phyloP scores from a whole-genome alignment of 2,329 filamentous ascomycete species.

The Claviceps paspali region DNA sequence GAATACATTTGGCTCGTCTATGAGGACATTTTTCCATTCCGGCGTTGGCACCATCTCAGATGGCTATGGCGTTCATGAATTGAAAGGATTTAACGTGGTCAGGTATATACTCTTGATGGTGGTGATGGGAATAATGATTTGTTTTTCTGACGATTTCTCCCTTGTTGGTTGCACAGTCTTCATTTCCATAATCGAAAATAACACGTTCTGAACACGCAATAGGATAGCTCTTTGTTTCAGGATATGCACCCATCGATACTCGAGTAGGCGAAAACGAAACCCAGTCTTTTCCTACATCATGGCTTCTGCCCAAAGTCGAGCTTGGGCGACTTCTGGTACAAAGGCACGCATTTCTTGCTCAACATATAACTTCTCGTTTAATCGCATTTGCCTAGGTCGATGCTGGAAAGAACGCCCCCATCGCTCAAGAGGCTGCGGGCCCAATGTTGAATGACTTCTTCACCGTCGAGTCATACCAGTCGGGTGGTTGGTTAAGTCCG shows the following conservation, averaged over 20 bases:
- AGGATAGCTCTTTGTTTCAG: neutral
- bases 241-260: neutral
- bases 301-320: slow-evolving; percentile 1
- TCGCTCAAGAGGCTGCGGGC: slow-evolving; percentile 46
- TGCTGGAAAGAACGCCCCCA: slow-evolving; percentile 30
- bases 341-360: neutral
- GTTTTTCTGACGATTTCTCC: too few relatives aligned
- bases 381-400: slow-evolving; percentile 25
- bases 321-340: slow-evolving; percentile 3
- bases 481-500: slow-evolving; percentile 46
- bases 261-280: too few relatives aligned
- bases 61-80: too few relatives aligned
- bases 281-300: too few relatives aligned
- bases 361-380: neutral
- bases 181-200: too few relatives aligned
- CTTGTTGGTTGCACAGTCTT: too few relatives aligned
- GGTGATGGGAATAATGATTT: too few relatives aligned
- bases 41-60: too few relatives aligned
- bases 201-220: neutral
- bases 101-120: too few relatives aligned
- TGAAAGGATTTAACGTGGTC: too few relatives aligned
- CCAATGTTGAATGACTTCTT: slow-evolving; percentile 53
- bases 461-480: slow-evolving; percentile 53
- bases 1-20: too few relatives aligned
- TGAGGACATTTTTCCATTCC: too few relatives aligned